phyloP scores from a whole-genome alignment of 768 basidiomycete genomes.

The Termitomyces sp. region DNA sequence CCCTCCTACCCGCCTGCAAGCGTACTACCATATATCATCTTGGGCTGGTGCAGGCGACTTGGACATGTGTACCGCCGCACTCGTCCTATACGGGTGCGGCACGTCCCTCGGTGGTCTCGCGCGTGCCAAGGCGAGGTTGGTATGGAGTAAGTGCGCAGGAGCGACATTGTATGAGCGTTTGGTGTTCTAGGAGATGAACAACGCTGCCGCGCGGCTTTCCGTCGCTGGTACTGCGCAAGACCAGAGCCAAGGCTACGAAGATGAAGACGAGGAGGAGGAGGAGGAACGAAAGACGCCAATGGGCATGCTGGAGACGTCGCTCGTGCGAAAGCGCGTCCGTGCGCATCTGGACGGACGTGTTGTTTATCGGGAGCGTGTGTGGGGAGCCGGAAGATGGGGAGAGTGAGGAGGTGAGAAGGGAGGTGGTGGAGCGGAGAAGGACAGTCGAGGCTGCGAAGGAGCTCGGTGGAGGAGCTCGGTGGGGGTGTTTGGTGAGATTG shows the following conservation, averaged over 20 bases:
- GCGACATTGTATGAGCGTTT: conserved; percentile 40
- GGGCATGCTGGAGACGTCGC: conserved; percentile 40
- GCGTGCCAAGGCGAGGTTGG: conserved; percentile 33
- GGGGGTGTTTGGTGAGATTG: conserved; percentile 50
- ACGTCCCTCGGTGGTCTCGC: conserved; percentile 28
- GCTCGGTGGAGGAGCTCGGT: too few species aligned
- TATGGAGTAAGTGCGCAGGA: conserved; percentile 20
- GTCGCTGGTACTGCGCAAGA: too few species aligned
- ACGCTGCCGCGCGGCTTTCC: conserved; percentile 38
- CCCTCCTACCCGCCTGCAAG: conserved; percentile 39
- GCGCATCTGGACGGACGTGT: conserved; percentile 40
- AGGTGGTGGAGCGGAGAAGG: conserved; percentile 23
- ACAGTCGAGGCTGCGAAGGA: conserved; percentile 57
- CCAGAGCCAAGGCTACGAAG: too few species aligned
- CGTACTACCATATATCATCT: conserved; percentile 47
- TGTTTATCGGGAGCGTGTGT: conserved; percentile 45
- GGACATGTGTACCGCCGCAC: conserved; percentile 52
- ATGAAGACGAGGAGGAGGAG: conserved; percentile 10
- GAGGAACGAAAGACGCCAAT: conserved; percentile 27
- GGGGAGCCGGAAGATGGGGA: conserved; percentile 24
- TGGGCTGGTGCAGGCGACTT: conserved; percentile 33
- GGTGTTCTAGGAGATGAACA: conserved; percentile 44
- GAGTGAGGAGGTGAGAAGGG: conserved; percentile 22
- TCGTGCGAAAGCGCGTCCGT: conserved; percentile 48
- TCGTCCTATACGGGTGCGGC: conserved; percentile 36